Evolutionary conservation across 768 basidiomycete species (phyloP), one percentile per base, ranked within the genome.

Genomic region (Termitomyces sp.): DNA sequence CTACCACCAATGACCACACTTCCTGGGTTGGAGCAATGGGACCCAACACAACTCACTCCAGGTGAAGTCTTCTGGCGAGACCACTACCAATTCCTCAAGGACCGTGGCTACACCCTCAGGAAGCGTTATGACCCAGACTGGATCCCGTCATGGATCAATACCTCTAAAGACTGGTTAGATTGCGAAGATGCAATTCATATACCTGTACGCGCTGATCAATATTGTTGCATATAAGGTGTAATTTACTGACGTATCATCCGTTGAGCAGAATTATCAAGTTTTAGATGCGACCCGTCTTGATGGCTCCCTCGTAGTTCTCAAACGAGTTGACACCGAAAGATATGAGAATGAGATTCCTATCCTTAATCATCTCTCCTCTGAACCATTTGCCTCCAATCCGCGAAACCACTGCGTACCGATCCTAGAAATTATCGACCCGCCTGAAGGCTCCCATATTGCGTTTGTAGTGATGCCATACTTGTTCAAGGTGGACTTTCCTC

Each of bases 231-330:
- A 2, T 28, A 12, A 22, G 22, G 45, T 46, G 4, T 7, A 3
- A 46, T 28, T 48, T 7, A 15, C 15, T 28, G 8, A 24, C 28
- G 7, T 16, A 2, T 22, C 24, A 48, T 16, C 24, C 28, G 46
- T 48, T 8, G 46, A 42, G 28, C 55, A 42, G 38, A 28, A 42
- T 40, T 18, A 40, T 55, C 48, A 42, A 18, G 12, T 51, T 33
- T 60, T 78, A 9, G 78, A 78, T 58, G 76, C 66, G 0, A 70
- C 58, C 0, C 72, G 75, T 49, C 51, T 50, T 4, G 78, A 79
- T 59, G 72, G 70, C 0, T 36, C 48, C 0, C 59, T 55, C 13
- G 73, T 77, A 8, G 45, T 48, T 1, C 50, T 79, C 28, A 78
- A 78, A 60, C 12, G 59, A 12, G 33, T 74, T 2, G 8, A 32